Evolutionary conservation across 2,329 filamentous ascomycete genomes (phyloP), one percentile per base, ranked within the genome.

Genomic region (Ophiostoma quercus): DNA sequence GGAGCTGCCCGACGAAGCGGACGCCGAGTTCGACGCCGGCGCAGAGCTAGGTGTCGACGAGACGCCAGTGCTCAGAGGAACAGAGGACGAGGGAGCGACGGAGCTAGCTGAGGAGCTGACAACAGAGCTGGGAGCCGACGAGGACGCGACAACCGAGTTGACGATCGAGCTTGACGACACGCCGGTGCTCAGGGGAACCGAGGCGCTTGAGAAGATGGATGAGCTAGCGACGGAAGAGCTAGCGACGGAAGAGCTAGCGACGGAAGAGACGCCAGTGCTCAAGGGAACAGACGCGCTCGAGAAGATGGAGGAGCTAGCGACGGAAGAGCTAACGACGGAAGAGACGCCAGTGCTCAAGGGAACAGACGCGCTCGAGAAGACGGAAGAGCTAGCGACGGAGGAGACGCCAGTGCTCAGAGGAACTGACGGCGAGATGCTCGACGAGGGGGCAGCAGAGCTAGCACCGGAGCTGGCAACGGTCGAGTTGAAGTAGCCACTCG

Each of bases 371-470:
- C 54, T 60, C 6, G 54, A 60, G 22, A 3, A 29, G 54, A 60
- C 54, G n/a, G 54, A 29, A n/a, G 54, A 60, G n/a, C 54, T 32
- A 25, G 60, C 60, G 11, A 12, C 51, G 14, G 57, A 32, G 22
- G 57, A 32, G 11, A 37, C 19, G 62, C 62, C 62, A 6, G 62
- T 65, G 62, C 62, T 65, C 62, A 65, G 19, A 39, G 62, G 62
- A 39, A 62, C 57, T 1, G 57, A 62, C 11, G 34, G 34, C 5
- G 4, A 34, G 34, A 34, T 8, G 34, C 34, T 34, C 34, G 34
- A 34, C 34, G 34, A 34, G 5, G 34, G 8, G 34, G 34, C 34
- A 34, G 34, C 34, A 34, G 34, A 34, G 34, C 34, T 34, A 34
- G 34, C 34, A 34, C 5, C 34, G 34, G 34, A 34, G 34, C 34